Conservation (phyloP, 371 early-diverging fungal genomes). For the Mortierella sp. region DNA sequence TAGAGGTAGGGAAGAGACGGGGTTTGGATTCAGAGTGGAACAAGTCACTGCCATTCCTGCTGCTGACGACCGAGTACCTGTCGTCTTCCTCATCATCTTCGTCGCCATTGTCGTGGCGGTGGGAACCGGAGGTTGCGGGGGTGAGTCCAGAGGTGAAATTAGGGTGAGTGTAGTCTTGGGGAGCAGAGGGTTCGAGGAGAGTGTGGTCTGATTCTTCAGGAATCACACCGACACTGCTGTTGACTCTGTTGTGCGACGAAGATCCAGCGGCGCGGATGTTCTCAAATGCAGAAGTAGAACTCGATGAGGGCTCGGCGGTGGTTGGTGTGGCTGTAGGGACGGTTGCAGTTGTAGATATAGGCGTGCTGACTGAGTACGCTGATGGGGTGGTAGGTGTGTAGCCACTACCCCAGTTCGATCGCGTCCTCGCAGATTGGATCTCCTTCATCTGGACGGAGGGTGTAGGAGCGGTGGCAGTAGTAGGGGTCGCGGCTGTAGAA, state of each 20-base stretch:
- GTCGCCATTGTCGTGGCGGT: neutral
- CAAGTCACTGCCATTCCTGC: neutral
- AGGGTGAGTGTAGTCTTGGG: neutral
- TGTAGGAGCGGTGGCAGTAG: neutral
- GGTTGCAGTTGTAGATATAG: neutral
- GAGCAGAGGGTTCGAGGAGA: neutral
- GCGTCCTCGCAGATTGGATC: neutral
- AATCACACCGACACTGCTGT: neutral
- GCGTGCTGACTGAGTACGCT: neutral
- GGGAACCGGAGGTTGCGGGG: neutral
- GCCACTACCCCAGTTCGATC: neutral
- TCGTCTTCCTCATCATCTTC: neutral
- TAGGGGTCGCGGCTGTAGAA: neutral
- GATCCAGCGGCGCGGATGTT: neutral
- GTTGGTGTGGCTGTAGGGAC: neutral
- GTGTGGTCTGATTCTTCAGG: neutral
- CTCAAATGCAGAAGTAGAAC: neutral
- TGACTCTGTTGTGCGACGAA: neutral
- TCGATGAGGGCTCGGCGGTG: neutral
- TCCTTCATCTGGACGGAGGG: neutral
- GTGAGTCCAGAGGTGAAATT: neutral
- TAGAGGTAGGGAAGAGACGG: neutral
- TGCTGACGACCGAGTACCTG: neutral
- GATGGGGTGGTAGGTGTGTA: neutral
- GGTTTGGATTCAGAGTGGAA: neutral